Conservation (phyloP, 208 protist genomes). For the Leishmania gerbilli region DNA sequence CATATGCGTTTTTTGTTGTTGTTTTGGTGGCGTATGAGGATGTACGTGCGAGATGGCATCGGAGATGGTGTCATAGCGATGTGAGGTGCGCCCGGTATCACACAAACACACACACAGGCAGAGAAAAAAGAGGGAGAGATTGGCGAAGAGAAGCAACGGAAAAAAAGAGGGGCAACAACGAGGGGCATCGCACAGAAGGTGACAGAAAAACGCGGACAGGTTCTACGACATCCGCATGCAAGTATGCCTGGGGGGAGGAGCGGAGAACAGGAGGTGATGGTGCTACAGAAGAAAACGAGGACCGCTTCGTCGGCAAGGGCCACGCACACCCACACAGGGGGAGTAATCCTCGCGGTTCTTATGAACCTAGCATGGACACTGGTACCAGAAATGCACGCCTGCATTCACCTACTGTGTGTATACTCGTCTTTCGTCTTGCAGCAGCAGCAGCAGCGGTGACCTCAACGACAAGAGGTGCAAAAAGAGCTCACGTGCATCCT, state of each 20-base stretch:
- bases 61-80: background rate
- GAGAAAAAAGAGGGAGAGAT: background rate
- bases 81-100: background rate
- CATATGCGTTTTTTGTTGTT: background rate
- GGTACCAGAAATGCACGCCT: background rate
- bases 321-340: background rate
- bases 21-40: background rate
- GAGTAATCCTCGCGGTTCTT: background rate
- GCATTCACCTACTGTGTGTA: no score
- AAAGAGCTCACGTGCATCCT: background rate
- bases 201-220: background rate
- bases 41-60: background rate
- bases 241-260: background rate
- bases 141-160: background rate
- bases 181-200: background rate
- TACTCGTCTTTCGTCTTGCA: background rate
- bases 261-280: background rate
- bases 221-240: background rate
- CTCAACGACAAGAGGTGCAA: background rate
- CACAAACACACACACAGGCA: background rate
- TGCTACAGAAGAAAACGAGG: background rate
- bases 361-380: background rate
- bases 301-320: background rate
- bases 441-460: conserved; percentile 2
- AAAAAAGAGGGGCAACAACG: background rate